These are phyloP conservation scores for Penicillium subrubescens DNA, from an alignment of 495 filamentous ascomycete species.

Conservation along the genomic window DNA sequence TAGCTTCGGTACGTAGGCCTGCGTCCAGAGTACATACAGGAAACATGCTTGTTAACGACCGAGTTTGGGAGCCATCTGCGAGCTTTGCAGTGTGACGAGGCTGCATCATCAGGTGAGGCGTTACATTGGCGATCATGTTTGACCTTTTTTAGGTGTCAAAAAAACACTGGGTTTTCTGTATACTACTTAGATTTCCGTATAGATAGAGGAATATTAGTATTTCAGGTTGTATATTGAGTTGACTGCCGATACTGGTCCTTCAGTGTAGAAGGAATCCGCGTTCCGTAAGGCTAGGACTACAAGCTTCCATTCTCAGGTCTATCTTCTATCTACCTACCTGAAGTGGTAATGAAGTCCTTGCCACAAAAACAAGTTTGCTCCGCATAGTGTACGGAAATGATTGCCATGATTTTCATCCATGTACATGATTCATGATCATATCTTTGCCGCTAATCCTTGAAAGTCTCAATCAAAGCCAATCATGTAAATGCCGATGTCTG, in stretches of 20 bases:
- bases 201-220: background rate
- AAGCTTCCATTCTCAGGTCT: background rate
- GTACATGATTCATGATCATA: background rate
- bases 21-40: background rate
- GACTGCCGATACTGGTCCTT: no score
- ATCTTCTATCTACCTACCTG: background rate
- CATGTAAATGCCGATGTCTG: constrained; percentile 6
- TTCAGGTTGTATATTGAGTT: background rate
- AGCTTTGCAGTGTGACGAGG: constrained; percentile 15
- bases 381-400: background rate
- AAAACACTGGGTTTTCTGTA: background rate
- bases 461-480: background rate
- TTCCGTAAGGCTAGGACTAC: background rate
- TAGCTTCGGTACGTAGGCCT: background rate
- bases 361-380: background rate
- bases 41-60: background rate
- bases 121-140: constrained; percentile 6
- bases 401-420: background rate
- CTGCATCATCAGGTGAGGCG: constrained; percentile 18
- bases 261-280: no score
- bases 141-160: background rate
- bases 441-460: background rate
- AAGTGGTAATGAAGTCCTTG: background rate
- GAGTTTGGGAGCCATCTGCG: background rate
- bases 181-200: background rate